Percentiles rank a stretch among this genome's conserved stretches.
Evolutionary conservation across 2,329 filamentous ascomycete genomes (phyloP).

Genomic region (Fusarium sp.): DNA sequence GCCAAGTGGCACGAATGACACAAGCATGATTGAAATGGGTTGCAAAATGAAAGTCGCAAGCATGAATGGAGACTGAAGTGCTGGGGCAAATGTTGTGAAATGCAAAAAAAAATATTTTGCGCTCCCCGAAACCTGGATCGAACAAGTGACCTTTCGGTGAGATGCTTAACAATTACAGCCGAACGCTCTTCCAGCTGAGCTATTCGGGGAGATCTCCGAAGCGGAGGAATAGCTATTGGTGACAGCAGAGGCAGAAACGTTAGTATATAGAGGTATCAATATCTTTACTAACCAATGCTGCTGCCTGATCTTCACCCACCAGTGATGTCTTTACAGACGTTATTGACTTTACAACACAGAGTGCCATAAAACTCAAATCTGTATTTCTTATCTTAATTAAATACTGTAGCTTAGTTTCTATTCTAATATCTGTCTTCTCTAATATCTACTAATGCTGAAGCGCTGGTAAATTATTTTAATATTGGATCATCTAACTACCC

Average conservation of each 20-base stretch:
- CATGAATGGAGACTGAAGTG: too few species aligned
- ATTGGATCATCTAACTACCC: fast-evolving
- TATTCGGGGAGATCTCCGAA: conserved; percentile 24
- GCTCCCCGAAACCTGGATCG: conserved; percentile 40
- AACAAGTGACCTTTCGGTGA: conserved; percentile 42
- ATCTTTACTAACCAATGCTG: too few species aligned
- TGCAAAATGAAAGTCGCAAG: too few species aligned
- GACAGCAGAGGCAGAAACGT: fast-evolving
- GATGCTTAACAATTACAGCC: conserved; percentile 33
- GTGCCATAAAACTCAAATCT: fast-evolving
- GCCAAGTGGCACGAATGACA: not conserved
- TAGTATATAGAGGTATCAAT: fast-evolving
- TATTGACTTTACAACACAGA: fast-evolving
- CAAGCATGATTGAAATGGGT: not conserved
- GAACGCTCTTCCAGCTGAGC: conserved; percentile 43
- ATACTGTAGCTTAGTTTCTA: too few species aligned
- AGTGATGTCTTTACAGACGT: fast-evolving
- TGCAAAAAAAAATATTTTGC: not conserved
- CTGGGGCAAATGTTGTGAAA: not conserved
- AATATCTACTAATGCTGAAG: fast-evolving
- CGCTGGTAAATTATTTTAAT: fast-evolving
- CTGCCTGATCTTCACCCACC: fast-evolving
- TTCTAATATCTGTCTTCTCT: too few species aligned
- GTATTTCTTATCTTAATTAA: too few species aligned
- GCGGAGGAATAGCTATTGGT: conserved; percentile 24